Evolutionary conservation across 805 yeast genomes (phyloP), one percentile per base, ranked within the genome.

Genomic region (Limtongia smithiae): DNA sequence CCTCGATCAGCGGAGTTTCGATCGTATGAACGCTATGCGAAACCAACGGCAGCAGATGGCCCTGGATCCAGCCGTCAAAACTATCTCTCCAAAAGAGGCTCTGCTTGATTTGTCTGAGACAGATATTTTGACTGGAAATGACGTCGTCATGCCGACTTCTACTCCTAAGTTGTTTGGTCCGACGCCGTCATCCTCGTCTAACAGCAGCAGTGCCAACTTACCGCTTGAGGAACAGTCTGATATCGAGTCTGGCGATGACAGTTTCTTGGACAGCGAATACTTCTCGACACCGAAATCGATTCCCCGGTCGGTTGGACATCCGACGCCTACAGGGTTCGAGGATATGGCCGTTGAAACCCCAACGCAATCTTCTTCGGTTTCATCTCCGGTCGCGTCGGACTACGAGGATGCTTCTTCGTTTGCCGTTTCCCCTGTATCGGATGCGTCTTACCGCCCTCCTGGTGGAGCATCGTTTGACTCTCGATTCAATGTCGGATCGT

Each of bases 81-180:
- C 58, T 2, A 54, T 54, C 11, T 54, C 58, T 12, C 58, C 58
- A 3, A 51, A 54, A 33, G 58, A 54, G 34, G 51, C 58, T 6
- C 17, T 54, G 15, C 47, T 54, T 14, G 55, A 51, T 25, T 50
- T 33, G 22, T n/a, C 35, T 31, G 52, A 42, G n/a, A 44, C 31
- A 6, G 41, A 36, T 15, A 37, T 8, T 6, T 14, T 28, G 18
- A 36, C 28, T 25, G 33, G 41, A 4, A 44, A 42, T n/a, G 35
- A 7, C 2, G 18, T 25, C n/a, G 41, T 41, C 7, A 27, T 28
- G n/a, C 15, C 48, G 4, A 22, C 43, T 2, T 21, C 34, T 9
- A 46, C 48, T 15, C 25, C 39, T 6, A 36, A 37, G 20, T 9
- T 51, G 49, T 51, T 49, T 37, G 54, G 42, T 5, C 47, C 37